Conservation (phyloP, 139 green algal species). For the Haematococcus lacustris region DNA sequence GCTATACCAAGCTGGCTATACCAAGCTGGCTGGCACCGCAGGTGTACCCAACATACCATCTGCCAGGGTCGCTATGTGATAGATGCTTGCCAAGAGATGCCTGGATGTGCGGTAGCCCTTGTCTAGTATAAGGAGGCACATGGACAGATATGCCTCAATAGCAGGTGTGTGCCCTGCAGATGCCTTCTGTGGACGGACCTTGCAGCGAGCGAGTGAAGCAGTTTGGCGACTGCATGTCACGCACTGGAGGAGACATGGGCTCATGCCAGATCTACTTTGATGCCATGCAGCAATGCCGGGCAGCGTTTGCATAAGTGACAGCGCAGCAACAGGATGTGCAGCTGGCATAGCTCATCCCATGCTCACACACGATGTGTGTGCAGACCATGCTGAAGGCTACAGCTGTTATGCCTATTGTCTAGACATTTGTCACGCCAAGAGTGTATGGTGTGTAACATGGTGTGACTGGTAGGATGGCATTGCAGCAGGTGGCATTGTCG, state of each 20-base stretch:
- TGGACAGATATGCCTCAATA: not conserved
- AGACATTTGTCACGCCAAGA: too few species aligned
- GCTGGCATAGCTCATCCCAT: too few species aligned
- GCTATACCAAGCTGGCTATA: not conserved
- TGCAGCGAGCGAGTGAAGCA: slow-evolving; percentile 63
- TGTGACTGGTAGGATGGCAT: too few species aligned
- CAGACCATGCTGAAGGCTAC: too few species aligned
- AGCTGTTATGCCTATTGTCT: too few species aligned
- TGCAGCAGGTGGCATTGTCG: too few species aligned
- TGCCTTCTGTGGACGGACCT: slow-evolving; percentile 26
- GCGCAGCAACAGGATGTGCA: too few species aligned
- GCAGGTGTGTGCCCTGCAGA: not conserved
- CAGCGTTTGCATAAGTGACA: too few species aligned
- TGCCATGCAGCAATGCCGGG: slow-evolving; percentile 40
- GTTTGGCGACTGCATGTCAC: slow-evolving; percentile 84
- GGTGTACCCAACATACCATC: not conserved
- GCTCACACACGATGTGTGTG: too few species aligned
- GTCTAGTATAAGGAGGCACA: not conserved
- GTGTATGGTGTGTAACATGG: too few species aligned
- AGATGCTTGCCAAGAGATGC: not conserved
- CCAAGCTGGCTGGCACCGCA: not conserved
- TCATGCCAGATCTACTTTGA: slow-evolving; percentile 69
- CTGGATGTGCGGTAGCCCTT: not conserved
- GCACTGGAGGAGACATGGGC: slow-evolving; percentile 64
- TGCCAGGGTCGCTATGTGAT: not conserved